A percentile compares a stretch with the other conserved stretches of the same genome.
Conservation (phyloP, 495 filamentous ascomycete species). For the Penicillium daleae region DNA sequence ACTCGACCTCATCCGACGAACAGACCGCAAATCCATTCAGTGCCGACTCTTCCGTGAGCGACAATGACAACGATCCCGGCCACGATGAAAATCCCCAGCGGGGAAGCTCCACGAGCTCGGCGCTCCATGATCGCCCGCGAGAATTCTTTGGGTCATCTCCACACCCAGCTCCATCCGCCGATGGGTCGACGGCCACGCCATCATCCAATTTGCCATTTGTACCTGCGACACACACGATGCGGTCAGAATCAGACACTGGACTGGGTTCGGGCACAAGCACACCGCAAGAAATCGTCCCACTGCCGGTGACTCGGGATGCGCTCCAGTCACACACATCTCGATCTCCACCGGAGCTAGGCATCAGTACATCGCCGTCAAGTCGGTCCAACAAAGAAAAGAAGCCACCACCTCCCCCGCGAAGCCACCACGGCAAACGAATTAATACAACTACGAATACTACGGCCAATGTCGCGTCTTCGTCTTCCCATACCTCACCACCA, state of each 20-base stretch:
- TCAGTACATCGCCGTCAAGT: conserved; percentile 40
- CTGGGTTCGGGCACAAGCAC: background rate
- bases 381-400: conserved; percentile 40
- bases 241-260: conserved; percentile 16
- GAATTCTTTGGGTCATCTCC: conserved; percentile 30
- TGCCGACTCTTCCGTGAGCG: conserved; percentile 32
- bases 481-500: conserved; percentile 30
- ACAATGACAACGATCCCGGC: conserved; percentile 23
- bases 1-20: conserved; percentile 36
- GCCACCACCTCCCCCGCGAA: conserved; percentile 62
- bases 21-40: conserved; percentile 38
- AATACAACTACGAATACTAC: conserved; percentile 32
- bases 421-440: conserved; percentile 71
- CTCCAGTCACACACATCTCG: conserved; percentile 32
- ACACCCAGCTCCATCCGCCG: conserved; percentile 35
- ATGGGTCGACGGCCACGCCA: conserved; percentile 24
- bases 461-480: conserved; percentile 31
- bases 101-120: conserved; percentile 11
- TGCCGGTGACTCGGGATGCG: conserved; percentile 22
- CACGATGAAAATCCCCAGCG: conserved; percentile 9
- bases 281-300: conserved; percentile 4
- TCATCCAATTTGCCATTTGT: conserved; percentile 11
- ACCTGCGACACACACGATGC: conserved; percentile 14
- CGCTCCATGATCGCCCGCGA: conserved; percentile 27
- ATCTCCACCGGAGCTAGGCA: conserved; percentile 31